Percentiles rank a stretch among this genome's conserved stretches.
Evolutionary conservation across 2,329 filamentous ascomycete genomes (phyloP).

Genomic region (Plectosphaerella plurivora): DNA sequence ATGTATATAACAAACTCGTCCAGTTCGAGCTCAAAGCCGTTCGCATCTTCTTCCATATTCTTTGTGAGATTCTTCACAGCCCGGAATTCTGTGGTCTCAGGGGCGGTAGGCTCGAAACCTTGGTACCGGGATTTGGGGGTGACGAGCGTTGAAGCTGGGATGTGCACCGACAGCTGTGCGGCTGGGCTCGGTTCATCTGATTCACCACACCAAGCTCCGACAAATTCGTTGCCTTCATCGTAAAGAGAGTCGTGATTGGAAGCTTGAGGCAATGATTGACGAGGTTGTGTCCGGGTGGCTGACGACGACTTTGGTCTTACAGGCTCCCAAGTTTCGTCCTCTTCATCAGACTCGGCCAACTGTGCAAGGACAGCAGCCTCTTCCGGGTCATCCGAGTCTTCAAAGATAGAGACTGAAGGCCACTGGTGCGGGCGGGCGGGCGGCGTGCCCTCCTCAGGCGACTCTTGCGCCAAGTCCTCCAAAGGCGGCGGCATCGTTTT

Average conservation of each 20-base stretch:
- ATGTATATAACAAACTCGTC: constrained; percentile 57
- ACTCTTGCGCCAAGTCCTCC: too few relatives aligned
- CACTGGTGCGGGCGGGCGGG: too few relatives aligned
- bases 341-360: neutral
- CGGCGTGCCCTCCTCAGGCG: too few relatives aligned
- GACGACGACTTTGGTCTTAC: neutral
- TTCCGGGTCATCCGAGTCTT: too few relatives aligned
- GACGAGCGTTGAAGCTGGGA: constrained; percentile 7
- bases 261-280: neutral
- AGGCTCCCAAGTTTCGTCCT: neutral
- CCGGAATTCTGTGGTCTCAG: constrained; percentile 18
- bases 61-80: constrained; percentile 25
- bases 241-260: neutral
- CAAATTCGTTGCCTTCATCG: neutral
- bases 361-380: too few relatives aligned
- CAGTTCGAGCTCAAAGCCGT: constrained; percentile 45
- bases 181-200: neutral
- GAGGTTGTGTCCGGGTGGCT: neutral
- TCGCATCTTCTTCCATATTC: constrained; percentile 8
- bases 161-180: neutral
- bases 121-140: constrained; percentile 10
- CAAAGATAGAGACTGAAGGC: too few relatives aligned
- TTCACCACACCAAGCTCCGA: neutral
- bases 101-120: constrained; percentile 17
- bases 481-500: too few relatives aligned